Evolutionary conservation across 2,329 filamentous ascomycete species (phyloP).

Genomic region (Drechslera avenae): DNA sequence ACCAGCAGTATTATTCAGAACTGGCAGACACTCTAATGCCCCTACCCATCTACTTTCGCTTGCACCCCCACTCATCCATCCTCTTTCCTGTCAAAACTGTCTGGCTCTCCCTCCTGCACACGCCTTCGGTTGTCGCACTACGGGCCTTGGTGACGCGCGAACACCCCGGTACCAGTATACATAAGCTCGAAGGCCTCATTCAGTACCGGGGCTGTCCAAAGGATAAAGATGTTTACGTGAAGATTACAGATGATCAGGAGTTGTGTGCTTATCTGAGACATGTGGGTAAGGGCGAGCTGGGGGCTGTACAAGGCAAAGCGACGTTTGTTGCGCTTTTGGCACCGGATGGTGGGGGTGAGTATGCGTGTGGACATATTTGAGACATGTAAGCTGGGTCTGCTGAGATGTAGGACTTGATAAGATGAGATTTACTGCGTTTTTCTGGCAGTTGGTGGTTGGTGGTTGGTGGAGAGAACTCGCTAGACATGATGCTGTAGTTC

Average conservation of each 20-base stretch:
- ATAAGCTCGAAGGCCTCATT: constrained; percentile 69
- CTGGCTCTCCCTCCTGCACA: constrained; percentile 69
- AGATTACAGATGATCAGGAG: constrained; percentile 73
- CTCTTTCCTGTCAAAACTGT: constrained; percentile 54
- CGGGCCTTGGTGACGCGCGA: constrained; percentile 65
- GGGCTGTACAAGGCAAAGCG: constrained; percentile 57
- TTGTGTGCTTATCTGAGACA: constrained; percentile 73
- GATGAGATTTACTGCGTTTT: too few species aligned
- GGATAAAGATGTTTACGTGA: constrained; percentile 65
- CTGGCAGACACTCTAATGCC: neutral
- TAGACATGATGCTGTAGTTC: too few species aligned
- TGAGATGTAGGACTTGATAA: too few species aligned
- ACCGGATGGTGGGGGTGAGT: neutral
- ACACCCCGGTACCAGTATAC: constrained; percentile 64
- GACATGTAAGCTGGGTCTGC: too few species aligned
- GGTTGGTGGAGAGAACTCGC: too few species aligned
- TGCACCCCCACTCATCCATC: constrained; percentile 58
- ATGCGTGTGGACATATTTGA: neutral
- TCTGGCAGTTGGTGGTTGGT: too few species aligned
- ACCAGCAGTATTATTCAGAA: constrained; percentile 16
- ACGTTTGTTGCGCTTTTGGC: constrained; percentile 55
- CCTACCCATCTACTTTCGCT: constrained; percentile 14
- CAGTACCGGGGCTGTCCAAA: constrained; percentile 46
- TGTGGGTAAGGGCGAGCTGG: constrained; percentile 40
- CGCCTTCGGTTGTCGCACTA: constrained; percentile 65